These are phyloP conservation scores for Funneliformis mosseae DNA, from an alignment of 192 early-diverging fungal species.

Conservation along the genomic window DNA sequence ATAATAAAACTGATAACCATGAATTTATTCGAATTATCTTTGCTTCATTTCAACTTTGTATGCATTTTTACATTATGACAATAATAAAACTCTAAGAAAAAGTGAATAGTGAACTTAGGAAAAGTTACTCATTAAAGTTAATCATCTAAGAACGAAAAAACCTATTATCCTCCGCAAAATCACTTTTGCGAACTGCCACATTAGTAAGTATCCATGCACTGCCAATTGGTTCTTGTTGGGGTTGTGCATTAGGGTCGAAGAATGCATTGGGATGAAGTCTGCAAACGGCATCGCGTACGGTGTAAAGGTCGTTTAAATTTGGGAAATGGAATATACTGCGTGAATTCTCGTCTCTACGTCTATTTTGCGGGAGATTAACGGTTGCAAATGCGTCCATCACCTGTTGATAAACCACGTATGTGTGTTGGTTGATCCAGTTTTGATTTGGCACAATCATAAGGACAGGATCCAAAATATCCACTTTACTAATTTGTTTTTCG, in stretches of 20 bases:
- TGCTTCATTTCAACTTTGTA: too few species aligned
- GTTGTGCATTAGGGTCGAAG: too few species aligned
- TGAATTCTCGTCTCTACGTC: constrained; percentile 18
- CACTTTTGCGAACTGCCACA: background rate
- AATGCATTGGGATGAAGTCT: too few species aligned
- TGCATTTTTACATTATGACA: too few species aligned
- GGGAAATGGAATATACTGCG: constrained; percentile 12
- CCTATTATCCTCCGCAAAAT: background rate
- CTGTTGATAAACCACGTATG: background rate
- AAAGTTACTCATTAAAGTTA: background rate
- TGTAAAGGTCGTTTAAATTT: background rate
- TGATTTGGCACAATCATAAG: background rate
- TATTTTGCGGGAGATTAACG: constrained; percentile 2
- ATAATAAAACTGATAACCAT: too few species aligned
- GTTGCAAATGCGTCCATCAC: constrained; percentile 25
- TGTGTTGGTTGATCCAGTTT: background rate
- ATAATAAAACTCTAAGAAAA: too few species aligned
- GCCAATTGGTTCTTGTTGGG: background rate
- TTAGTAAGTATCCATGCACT: background rate
- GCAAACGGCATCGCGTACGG: background rate
- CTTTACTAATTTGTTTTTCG: background rate
- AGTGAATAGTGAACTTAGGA: too few species aligned
- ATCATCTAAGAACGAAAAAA: background rate
- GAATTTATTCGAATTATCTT: too few species aligned
- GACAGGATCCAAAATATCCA: constrained; percentile 13